Conservation (phyloP, 768 basidiomycete genomes). For the Russula griseocarnosa region DNA sequence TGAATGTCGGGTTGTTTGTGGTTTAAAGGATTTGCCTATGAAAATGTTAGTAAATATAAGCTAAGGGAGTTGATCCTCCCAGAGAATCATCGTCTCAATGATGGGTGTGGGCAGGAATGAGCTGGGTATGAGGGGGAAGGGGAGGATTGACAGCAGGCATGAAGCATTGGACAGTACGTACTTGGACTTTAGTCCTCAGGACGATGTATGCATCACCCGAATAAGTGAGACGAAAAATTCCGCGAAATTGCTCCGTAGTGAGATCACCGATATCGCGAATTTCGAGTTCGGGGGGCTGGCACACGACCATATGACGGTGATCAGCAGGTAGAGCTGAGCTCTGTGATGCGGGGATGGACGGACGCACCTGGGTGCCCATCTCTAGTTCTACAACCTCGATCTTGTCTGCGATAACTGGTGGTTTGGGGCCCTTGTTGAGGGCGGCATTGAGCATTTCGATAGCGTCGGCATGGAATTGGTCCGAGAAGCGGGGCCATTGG, state of each 20-base stretch:
- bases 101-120: not conserved
- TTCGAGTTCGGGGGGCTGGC: conserved; percentile 91
- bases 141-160: not conserved
- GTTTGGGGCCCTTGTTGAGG: conserved; percentile 95
- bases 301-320: conserved; percentile 6
- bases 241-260: conserved; percentile 91
- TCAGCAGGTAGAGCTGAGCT: not conserved
- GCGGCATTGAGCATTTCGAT: conserved; percentile 96
- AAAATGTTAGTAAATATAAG: conserved; percentile 2
- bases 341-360: conserved; percentile 1
- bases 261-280: conserved; percentile 97
- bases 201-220: conserved; percentile 88
- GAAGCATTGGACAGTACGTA: conserved; percentile 35
- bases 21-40: conserved; percentile 89
- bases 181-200: conserved; percentile 89
- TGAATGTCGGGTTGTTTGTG: conserved; percentile 90
- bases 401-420: conserved; percentile 93
- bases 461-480: conserved; percentile 94
- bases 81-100: not conserved
- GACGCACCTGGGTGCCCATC: conserved; percentile 89
- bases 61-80: no score
- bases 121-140: not conserved
- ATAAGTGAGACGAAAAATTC: conserved; percentile 94
- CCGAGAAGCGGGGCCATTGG: conserved; percentile 95
- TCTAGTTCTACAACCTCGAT: conserved; percentile 99